These are phyloP conservation scores for Dillenia turbinata DNA, from an alignment of 164 flowering plant genomes.

Conservation along the genomic window DNA sequence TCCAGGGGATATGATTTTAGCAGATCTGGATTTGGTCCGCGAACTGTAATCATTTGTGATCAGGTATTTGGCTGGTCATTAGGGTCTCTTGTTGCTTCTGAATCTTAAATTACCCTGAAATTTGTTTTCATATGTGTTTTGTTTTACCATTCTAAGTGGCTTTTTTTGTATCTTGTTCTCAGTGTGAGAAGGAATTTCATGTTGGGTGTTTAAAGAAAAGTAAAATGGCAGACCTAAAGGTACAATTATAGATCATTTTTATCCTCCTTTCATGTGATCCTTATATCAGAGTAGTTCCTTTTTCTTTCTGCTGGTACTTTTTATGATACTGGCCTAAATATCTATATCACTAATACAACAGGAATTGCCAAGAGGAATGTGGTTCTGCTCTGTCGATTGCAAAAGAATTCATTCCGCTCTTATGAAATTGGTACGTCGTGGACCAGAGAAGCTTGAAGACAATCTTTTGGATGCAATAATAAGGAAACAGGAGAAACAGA, in stretches of 20 bases:
- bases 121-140: not conserved
- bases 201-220: constrained; percentile 85
- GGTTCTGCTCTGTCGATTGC: constrained; percentile 84
- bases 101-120: not conserved
- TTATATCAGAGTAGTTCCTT: not conserved
- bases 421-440: constrained; percentile 42
- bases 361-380: constrained; percentile 83
- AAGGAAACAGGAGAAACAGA: constrained; percentile 38
- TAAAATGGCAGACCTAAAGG: constrained; percentile 65
- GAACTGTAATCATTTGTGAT: constrained; percentile 82
- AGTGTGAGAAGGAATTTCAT: constrained; percentile 95
- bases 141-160: no score
- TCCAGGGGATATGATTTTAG: constrained; percentile 59
- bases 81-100: not conserved
- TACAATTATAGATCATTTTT: constrained; percentile 3
- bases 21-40: constrained; percentile 62
- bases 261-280: no score
- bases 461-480: constrained; percentile 33
- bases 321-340: no score
- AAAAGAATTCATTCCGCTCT: constrained; percentile 42
- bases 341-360: constrained; percentile 18
- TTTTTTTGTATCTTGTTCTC: constrained; percentile 5
- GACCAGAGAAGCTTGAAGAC: constrained; percentile 51
- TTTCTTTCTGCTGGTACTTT: not conserved
- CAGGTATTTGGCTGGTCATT: constrained; percentile 43